phyloP scores from a whole-genome alignment of 441 rosid species.

The Mallotus repandus region DNA sequence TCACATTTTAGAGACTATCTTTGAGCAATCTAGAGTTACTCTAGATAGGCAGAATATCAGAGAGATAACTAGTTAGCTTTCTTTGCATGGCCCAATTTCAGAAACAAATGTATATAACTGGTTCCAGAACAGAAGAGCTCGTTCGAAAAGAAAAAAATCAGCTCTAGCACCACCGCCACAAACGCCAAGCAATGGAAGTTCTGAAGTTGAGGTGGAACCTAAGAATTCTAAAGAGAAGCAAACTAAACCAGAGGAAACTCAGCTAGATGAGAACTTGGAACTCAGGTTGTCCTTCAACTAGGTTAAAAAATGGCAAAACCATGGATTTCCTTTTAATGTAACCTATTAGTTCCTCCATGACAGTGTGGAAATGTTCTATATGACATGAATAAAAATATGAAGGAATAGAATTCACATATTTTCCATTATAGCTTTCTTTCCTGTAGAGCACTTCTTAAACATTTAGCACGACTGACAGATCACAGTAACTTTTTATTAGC shows the following conservation, averaged over 20 bases:
- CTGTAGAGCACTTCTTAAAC: background rate
- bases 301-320: too few relatives aligned
- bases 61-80: too few relatives aligned
- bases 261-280: constrained; percentile 30
- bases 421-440: background rate
- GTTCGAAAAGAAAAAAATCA: too few relatives aligned
- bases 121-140: too few relatives aligned
- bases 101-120: too few relatives aligned
- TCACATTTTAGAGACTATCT: too few relatives aligned
- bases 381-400: background rate
- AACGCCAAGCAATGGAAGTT: constrained; percentile 28
- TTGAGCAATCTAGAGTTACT: too few relatives aligned
- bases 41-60: too few relatives aligned
- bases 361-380: background rate
- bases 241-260: constrained; percentile 32
- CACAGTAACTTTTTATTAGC: background rate
- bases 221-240: constrained; percentile 32
- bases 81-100: too few relatives aligned
- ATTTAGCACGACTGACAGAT: background rate
- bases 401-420: background rate
- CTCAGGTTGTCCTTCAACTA: too few relatives aligned
- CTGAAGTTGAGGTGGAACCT: constrained; percentile 31
- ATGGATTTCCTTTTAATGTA: too few relatives aligned
- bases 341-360: background rate
- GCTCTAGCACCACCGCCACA: too few relatives aligned